Evolutionary conservation across 176 grass and related monocot genomes (phyloP), one percentile per base, ranked within the genome.

Genomic region (Phragmites australis): DNA sequence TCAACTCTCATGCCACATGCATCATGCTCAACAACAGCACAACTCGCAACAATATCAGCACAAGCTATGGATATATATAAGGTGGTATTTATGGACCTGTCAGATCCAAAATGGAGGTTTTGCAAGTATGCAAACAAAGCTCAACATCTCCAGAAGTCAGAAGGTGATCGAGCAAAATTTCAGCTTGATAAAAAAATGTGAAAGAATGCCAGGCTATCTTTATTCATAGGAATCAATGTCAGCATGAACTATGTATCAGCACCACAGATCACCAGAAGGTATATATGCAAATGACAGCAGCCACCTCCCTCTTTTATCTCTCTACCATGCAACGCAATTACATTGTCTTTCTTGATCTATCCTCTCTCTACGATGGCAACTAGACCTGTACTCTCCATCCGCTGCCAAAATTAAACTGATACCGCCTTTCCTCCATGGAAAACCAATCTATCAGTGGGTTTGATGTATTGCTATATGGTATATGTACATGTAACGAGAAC

Each of bases 171-270:
- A 57, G 78, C 50, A 45, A 39, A 59, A 3, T 5, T 26, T 67
- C 39, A 70, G 46, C 45, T 23, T 65, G 72, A 72, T 32, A 12
- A 2, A 54, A 43, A 81, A 77, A 81, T 47, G 18, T 53, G 23
- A 82, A 82, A 83, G 81, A 90, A 81, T 84, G 76, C 70, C 62
- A 73, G 59, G 22, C 76, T 88, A 78, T 88, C 85, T 92, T 92
- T 92, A 92, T 92, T 91, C 83, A 92, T 92, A 88, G 83, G 57
- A 92, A 89, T 30, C 32, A 74, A 90, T 88, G 88, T 79, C 75
- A 95, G 90, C 85, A 81, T 82, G 75, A 74, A 55, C 50, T 87
- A 86, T 89, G 75, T 83, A 92, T 88, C 90, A 90, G 87, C 84
- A 68, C 81, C 75, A 88, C 76, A 89, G 72, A 84, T 72, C 87